These are phyloP conservation scores for Trapa bicornis DNA, from an alignment of 345 rosid species.

Conservation along the genomic window DNA sequence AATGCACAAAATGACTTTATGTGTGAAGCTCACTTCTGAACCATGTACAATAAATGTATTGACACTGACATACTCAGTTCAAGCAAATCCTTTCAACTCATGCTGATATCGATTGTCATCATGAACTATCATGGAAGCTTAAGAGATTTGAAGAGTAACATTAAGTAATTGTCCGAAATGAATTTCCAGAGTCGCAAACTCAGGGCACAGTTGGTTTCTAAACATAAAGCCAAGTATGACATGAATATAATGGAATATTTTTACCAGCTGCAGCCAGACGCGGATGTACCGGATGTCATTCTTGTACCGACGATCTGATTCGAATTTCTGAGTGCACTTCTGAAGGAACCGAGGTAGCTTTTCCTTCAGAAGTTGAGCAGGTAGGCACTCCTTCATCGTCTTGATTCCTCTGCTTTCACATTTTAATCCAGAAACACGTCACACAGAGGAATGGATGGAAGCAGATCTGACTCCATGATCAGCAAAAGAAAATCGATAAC, in stretches of 20 bases:
- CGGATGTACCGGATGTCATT: constrained; percentile 79
- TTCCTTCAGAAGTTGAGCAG: constrained; percentile 36
- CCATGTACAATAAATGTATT: not conserved
- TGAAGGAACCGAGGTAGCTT: constrained; percentile 88
- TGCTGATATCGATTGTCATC: not conserved
- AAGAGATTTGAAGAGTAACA: not conserved
- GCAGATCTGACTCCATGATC: not conserved
- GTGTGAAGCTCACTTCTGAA: not conserved
- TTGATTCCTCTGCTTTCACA: constrained; percentile 42
- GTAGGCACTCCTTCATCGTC: constrained; percentile 57
- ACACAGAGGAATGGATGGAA: not conserved
- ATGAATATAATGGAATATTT: not conserved
- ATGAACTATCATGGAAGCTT: not conserved
- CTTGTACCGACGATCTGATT: constrained; percentile 58
- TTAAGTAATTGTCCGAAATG: not conserved
- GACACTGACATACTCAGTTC: not conserved
- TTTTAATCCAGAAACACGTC: not conserved
- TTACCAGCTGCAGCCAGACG: constrained; percentile 89
- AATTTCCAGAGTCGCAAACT: not conserved
- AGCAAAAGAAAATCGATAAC: not conserved
- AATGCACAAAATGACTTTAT: not conserved
- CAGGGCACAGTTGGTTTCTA: not conserved
- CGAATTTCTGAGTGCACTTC: constrained; percentile 62
- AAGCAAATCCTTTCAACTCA: not conserved
- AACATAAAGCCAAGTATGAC: constrained; percentile 2